Evolutionary conservation across 2,329 filamentous ascomycete species (phyloP).

Genomic region (Aspergillus udagawae): DNA sequence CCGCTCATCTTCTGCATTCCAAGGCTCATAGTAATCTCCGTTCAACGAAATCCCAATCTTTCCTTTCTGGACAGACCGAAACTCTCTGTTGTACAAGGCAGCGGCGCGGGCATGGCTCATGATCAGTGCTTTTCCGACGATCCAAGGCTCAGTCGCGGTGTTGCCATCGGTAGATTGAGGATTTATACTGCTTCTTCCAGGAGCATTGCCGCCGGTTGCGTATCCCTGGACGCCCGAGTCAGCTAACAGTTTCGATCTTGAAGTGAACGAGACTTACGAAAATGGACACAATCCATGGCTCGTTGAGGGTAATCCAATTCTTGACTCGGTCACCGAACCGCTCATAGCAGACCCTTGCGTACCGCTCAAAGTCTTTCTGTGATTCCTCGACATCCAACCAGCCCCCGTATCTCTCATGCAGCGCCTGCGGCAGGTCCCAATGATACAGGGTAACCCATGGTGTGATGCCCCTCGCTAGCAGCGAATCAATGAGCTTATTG

Average conservation of each 20-base stretch:
- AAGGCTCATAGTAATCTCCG: slow-evolving; percentile 25
- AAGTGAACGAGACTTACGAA: not conserved
- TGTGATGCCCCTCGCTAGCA: slow-evolving; percentile 35
- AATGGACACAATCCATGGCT: slow-evolving; percentile 15
- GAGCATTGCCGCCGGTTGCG: slow-evolving; percentile 20
- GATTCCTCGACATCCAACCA: not conserved
- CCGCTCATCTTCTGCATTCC: slow-evolving; percentile 14
- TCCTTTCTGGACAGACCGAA: slow-evolving; percentile 17
- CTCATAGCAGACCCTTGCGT: slow-evolving; percentile 27
- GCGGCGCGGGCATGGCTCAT: slow-evolving; percentile 22
- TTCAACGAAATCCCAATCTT: slow-evolving; percentile 19
- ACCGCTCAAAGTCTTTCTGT: slow-evolving; percentile 11
- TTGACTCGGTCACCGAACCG: slow-evolving; percentile 28
- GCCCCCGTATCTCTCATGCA: slow-evolving; percentile 35
- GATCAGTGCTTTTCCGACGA: slow-evolving; percentile 23
- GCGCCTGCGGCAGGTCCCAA: slow-evolving; percentile 35
- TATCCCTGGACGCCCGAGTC: slow-evolving; percentile 5
- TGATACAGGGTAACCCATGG: slow-evolving; percentile 42
- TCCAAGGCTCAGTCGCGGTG: slow-evolving; percentile 23
- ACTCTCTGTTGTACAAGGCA: slow-evolving; percentile 18
- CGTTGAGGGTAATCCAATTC: slow-evolving; percentile 33
- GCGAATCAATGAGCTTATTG: slow-evolving; percentile 41
- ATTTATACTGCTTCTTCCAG: slow-evolving; percentile 18
- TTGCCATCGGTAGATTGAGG: slow-evolving; percentile 12
- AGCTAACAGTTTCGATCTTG: not conserved